Conservation (phyloP, 768 basidiomycete species). For the Suillus subaureus region DNA sequence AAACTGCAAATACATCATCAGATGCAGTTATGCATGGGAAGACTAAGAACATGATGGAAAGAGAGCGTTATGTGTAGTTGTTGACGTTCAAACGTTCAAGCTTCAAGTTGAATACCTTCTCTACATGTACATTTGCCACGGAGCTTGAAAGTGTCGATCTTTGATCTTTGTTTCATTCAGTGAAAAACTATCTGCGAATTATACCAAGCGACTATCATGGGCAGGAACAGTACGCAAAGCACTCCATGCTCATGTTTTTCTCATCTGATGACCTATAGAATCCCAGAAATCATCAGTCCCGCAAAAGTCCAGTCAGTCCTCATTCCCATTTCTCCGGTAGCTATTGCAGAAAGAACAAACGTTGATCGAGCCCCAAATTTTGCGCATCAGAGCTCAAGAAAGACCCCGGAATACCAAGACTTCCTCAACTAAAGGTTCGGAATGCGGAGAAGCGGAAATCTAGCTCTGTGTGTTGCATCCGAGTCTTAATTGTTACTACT, state of each 20-base stretch:
- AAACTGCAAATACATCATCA: background rate
- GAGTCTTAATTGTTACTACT: constrained; percentile 5
- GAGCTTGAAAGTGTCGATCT: background rate
- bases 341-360: constrained; percentile 7
- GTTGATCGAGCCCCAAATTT: constrained; percentile 2
- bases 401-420: constrained; percentile 85
- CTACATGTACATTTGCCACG: background rate
- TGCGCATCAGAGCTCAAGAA: constrained; percentile 70
- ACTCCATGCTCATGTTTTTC: background rate
- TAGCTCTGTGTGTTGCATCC: constrained; percentile 38
- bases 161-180: background rate
- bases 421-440: constrained; percentile 69
- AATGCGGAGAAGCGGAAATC: constrained; percentile 53
- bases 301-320: constrained; percentile 27
- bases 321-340: background rate
- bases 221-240: constrained; percentile 31
- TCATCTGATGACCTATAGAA: constrained; percentile 18
- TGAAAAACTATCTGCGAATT: background rate
- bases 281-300: constrained; percentile 25
- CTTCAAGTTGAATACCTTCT: too few species aligned
- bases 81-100: too few species aligned
- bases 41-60: background rate
- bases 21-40: background rate
- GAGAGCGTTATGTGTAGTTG: background rate
- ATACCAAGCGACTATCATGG: constrained; percentile 18